Evolutionary conservation across 208 protist species (phyloP), one percentile per base, ranked within the genome.

Genomic region (Trypanosoma avium): DNA sequence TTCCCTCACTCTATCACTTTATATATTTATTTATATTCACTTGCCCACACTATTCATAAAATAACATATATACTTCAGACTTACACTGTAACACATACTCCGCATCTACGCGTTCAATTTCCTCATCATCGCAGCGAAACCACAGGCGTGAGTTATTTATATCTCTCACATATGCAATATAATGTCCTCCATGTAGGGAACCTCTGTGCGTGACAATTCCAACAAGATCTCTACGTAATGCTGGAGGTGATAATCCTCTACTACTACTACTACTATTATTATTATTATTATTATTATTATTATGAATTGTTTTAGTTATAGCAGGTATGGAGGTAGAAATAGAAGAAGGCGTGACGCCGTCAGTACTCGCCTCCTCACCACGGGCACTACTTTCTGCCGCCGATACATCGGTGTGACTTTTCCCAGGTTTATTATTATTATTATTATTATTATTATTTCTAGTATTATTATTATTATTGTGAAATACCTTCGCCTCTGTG

Each of bases 101-200:
- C 72, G 91, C 81, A 12, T 86, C 75, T 19, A 96, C 90, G 2
- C 82, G 61, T 42, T 85, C 76, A 43, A 92, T 74, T 49, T 83
- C 73, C 48, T 93, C 85, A 47, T 96, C 90, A 53, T 96, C 90
- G 69, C 87, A 96, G 50, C 81, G 84, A 67, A 93, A 94, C 88
- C 90, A 96, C 29, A 77, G 40, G 26, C 86, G 67, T 13, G 82
- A 78, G 1, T 74, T 71, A 0, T 66, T 55, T 0, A 73, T 48
- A 54, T 84, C 61, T 26, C 87, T 86, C 50, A 94, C 86, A 65
- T 84, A 93, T 24, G 92, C 88, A 24, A 94, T 75, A 76, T 95
- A 95, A 71, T 97, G 92, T 3, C 92, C 92, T 15, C 79, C 80
- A 46, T 90, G 75, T 24, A 97, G 74, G 0, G 85, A 88, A 36